These are phyloP conservation scores for Fraxinus baroniana DNA, from an alignment of 305 asterid species.

Conservation along the genomic window DNA sequence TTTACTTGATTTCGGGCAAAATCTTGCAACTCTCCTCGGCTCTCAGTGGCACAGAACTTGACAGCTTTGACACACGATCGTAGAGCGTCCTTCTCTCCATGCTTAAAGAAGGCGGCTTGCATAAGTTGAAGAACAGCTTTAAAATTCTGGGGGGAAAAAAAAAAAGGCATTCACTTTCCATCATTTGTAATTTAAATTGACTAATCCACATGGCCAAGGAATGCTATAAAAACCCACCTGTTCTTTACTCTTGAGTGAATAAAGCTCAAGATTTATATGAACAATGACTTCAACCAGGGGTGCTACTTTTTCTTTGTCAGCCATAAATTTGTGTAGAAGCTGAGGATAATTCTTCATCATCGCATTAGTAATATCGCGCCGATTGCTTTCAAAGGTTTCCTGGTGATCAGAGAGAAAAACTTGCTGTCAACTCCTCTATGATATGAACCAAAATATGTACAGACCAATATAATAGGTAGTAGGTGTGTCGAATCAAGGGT, in stretches of 20 bases:
- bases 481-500: neutral
- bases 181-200: constrained; percentile 13
- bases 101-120: constrained; percentile 82
- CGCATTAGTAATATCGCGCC: constrained; percentile 66
- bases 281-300: constrained; percentile 73
- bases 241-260: constrained; percentile 88
- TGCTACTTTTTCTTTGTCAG: constrained; percentile 81
- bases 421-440: neutral
- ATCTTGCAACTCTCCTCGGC: constrained; percentile 88
- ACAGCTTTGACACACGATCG: constrained; percentile 88
- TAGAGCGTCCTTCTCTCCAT: constrained; percentile 85
- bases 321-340: constrained; percentile 82
- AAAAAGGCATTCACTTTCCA: constrained; percentile 8
- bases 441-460: neutral
- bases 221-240: constrained; percentile 49
- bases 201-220: constrained; percentile 17
- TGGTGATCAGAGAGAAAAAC: constrained; percentile 33
- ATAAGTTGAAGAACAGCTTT: constrained; percentile 65
- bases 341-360: constrained; percentile 89
- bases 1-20: constrained; percentile 71
- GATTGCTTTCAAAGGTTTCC: constrained; percentile 71
- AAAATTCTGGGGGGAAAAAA: constrained; percentile 55
- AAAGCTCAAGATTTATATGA: constrained; percentile 78
- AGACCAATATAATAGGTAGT: neutral
- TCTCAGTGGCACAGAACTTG: constrained; percentile 75